Base-by-base conservation (phyloP, 441 rosid genomes). In the Melastoma candidum region DNA sequence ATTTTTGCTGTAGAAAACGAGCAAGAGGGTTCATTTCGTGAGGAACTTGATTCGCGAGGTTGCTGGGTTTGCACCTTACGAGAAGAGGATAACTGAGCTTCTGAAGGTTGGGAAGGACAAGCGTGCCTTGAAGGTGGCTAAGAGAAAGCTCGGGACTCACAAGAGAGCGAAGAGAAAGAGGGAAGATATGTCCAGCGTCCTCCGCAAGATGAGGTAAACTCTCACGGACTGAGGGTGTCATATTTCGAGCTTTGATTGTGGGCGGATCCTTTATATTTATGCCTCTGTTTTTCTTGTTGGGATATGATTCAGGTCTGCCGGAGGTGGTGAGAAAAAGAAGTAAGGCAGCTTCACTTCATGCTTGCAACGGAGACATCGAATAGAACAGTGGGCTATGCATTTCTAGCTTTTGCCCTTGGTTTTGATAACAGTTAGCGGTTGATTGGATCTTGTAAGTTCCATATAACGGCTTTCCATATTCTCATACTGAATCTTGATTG, bases 241-340 rank as follows among this genome's bases (percentile, higher is more conserved):
- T 5, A 24, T 12, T 10, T 55, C 48, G 14, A 26, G 48, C 29
- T 45, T 1, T 51, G 36, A 26, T 3, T 11, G 32, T 11, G 8
- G 17, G 12, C 27, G 1, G 22, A 17, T 17, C 22, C 22, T 17
- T 17, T 17, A 17, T 17, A 29, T 29, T 46, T 10, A 24, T 51
- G 45, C 49, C 41, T 12, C 5, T 44, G 36, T 12, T 1, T 46
- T 22, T 45, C 47, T 17, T 17, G 22, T 17, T 1, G 22, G 22
- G 22, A 25, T 57, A 13, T 41, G 7, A 13, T n/a, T 59, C 51
- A 75, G 80, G 71, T 63, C 74, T 58, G 77, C 71, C 49, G 77
- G 80, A 49, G 72, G 49, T 8, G 2, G 74, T 26, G 80, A 75
- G 63, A 75, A 75, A 68, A 72, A 72, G 73, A 72, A 72, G 68